A percentile compares a stretch with the other conserved stretches of the same genome.
Evolutionary conservation across 2,329 filamentous ascomycete genomes (phyloP).

Genomic region (Elsinoe australis): DNA sequence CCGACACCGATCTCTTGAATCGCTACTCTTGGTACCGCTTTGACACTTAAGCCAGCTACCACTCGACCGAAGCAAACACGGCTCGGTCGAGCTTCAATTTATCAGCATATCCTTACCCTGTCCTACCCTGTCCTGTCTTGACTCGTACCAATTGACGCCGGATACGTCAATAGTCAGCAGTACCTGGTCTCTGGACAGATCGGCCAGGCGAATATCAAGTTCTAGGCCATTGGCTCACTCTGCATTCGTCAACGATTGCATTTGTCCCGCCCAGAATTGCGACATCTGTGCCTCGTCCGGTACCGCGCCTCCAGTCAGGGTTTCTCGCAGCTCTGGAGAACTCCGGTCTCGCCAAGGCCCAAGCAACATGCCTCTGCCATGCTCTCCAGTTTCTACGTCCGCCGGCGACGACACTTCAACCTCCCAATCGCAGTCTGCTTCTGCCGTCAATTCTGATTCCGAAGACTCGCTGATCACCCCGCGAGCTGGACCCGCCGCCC

Average conservation of each 20-base stretch:
- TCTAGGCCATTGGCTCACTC: conserved; percentile 18
- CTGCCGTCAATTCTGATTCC: conserved; percentile 25
- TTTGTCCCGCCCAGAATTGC: conserved; percentile 14
- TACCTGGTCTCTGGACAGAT: background rate
- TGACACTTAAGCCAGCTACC: conserved; percentile 21
- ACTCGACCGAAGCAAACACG: conserved; percentile 12
- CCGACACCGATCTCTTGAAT: conserved; percentile 14
- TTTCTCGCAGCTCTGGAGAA: conserved; percentile 3
- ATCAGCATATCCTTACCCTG: background rate
- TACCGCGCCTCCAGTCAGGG: conserved; percentile 15
- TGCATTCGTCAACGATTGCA: background rate
- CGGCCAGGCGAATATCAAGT: conserved; percentile 16
- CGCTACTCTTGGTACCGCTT: conserved; percentile 25
- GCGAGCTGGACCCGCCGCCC: conserved; percentile 28
- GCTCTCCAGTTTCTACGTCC: conserved; percentile 30
- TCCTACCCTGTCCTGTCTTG: background rate
- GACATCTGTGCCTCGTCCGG: conserved; percentile 10
- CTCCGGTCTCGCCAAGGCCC: conserved; percentile 3
- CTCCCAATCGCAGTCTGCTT: conserved; percentile 22
- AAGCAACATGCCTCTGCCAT: conserved; percentile 25
- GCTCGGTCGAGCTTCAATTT: conserved; percentile 18
- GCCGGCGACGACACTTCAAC: conserved; percentile 23
- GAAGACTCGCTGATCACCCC: conserved; percentile 29
- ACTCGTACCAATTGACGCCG: background rate
- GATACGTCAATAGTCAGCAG: background rate